Evolutionary conservation across 495 filamentous ascomycete species (phyloP), one percentile per base, ranked within the genome.

Genomic region (Trichocladium uniseriatum): DNA sequence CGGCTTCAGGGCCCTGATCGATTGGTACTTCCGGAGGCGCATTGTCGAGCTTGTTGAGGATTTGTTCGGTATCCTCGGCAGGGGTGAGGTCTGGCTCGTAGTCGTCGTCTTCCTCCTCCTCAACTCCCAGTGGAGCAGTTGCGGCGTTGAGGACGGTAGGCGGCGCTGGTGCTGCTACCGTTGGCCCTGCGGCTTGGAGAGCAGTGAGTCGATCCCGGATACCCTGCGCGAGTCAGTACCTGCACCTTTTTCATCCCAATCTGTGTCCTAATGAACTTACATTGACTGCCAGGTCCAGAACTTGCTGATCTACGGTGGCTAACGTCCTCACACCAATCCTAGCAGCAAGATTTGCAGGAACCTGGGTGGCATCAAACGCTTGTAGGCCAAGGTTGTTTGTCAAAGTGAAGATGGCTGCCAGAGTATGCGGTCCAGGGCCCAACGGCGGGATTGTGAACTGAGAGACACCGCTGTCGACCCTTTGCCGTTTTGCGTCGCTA

Each of bases 51-150:
- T 84, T 82, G 58, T 86, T 87, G 14, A 79, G 61, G 7, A 81
- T 79, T 56, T 87, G 82, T 38, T 87, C 86, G 3, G 79, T 73
- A 53, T 85, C 80, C 59, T 89, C 86, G 40, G 72, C 75, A 6
- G 77, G 73, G 46, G 83, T 76, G 56, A 85, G 90, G 65, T 92
- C 83, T 0, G 88, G 88, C 52, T 94, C 88, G 57, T 94, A 94
- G 43, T 90, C 89, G 13, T 94, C 89, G 15, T 94, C 89, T 27
- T 65, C 64, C 6, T 65, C 64, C 6, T 91, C 86, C n/a, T 81
- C 82, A 0, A 78, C 69, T 18, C 69, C 76, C 8, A 76, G 59
- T 1, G 72, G 71, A 8, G 70, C 63, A 1, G 68, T 74, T 13
- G 73, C 70, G 2, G 75, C 61, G 48, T 76, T 73, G 8, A 76